phyloP scores from a whole-genome alignment of 2,329 filamentous ascomycete genomes.

The Penicillium sp. region DNA sequence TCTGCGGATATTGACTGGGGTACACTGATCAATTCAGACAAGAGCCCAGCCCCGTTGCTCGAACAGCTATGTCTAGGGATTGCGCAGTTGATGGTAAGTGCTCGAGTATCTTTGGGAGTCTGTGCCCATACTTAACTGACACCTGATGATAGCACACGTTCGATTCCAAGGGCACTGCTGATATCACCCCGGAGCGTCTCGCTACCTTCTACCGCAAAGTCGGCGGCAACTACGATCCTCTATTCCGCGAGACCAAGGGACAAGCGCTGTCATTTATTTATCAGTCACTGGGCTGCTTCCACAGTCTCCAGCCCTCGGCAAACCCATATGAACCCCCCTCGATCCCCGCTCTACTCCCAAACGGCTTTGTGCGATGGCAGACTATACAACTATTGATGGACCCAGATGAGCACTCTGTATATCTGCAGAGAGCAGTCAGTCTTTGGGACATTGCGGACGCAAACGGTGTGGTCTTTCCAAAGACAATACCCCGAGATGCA shows the following conservation, averaged over 20 bases:
- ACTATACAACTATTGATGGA: slow-evolving; percentile 83
- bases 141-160: slow-evolving; percentile 27
- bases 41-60: slow-evolving; percentile 63
- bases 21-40: slow-evolving; percentile 61
- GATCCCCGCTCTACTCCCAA: slow-evolving; percentile 75
- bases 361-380: slow-evolving; percentile 91
- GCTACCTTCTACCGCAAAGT: slow-evolving; percentile 73
- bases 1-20: slow-evolving; percentile 52
- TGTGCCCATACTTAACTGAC: slow-evolving; percentile 1
- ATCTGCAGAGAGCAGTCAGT: slow-evolving; percentile 73
- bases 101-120: background rate
- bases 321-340: slow-evolving; percentile 69
- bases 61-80: slow-evolving; percentile 66
- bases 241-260: slow-evolving; percentile 73
- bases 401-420: slow-evolving; percentile 81
- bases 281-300: slow-evolving; percentile 83
- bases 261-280: slow-evolving; percentile 86
- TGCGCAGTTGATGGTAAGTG: slow-evolving; percentile 65
- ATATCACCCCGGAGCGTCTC: slow-evolving; percentile 62
- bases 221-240: slow-evolving; percentile 69
- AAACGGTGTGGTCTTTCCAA: slow-evolving; percentile 56
- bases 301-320: slow-evolving; percentile 70
- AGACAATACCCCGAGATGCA: slow-evolving; percentile 61
- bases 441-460: slow-evolving; percentile 74
- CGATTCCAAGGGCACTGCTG: slow-evolving; percentile 33